A percentile compares a stretch with the other conserved stretches of the same genome.
Conservation (phyloP, 441 rosid species). For the Raphanus hybrid region DNA sequence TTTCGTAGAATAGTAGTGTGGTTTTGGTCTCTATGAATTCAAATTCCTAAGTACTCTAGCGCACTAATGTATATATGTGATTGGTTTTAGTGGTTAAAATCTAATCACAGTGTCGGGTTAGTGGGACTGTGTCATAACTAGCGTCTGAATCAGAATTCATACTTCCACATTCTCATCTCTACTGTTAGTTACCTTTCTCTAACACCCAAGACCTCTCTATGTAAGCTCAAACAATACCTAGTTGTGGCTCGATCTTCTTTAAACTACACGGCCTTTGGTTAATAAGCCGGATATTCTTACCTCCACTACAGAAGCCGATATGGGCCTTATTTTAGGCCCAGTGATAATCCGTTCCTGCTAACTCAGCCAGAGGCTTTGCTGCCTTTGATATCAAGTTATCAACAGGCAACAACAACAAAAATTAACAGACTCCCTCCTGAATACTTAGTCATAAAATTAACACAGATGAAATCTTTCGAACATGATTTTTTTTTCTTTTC, state of each 20-base stretch:
- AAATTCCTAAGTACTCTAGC: not conserved
- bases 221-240: not conserved
- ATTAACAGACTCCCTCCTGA: constrained; percentile 4
- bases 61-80: not conserved
- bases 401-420: not conserved
- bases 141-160: not conserved
- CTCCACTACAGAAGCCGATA: not conserved
- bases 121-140: not conserved
- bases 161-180: not conserved
- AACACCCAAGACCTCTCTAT: not conserved
- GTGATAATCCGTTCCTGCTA: not conserved
- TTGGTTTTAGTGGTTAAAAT: not conserved
- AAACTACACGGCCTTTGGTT: not conserved
- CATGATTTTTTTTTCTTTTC: constrained; percentile 17
- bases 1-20: not conserved
- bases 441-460: not conserved
- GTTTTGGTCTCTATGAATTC: not conserved
- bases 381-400: not conserved
- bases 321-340: constrained; percentile 22
- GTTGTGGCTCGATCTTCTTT: not conserved
- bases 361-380: not conserved
- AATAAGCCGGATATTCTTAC: not conserved
- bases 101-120: not conserved
- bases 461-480: constrained; percentile 17
- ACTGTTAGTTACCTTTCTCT: not conserved